Percentiles rank a stretch among this genome's conserved stretches.
These are phyloP conservation scores for Paraphoma chrysanthemicola DNA, from an alignment of 2,329 filamentous ascomycete species.

Conservation along the genomic window DNA sequence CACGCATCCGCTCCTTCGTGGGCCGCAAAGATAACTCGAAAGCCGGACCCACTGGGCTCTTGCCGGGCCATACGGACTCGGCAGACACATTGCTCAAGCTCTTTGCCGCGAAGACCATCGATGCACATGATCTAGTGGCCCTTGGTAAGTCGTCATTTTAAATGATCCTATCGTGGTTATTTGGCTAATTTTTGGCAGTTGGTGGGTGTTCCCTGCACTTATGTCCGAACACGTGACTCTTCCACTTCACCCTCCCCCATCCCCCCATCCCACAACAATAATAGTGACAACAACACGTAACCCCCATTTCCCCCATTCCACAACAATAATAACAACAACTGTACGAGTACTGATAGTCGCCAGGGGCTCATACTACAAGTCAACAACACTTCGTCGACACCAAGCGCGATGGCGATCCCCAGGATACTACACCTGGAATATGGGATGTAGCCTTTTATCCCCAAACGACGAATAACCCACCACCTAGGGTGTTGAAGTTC, in stretches of 20 bases:
- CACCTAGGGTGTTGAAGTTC: conserved; percentile 46
- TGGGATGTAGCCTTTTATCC: conserved; percentile 49
- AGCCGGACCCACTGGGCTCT: conserved; percentile 41
- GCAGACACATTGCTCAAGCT: conserved; percentile 45
- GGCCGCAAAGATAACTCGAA: conserved; percentile 47
- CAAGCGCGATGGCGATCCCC: conserved; percentile 40
- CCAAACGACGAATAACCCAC: conserved; percentile 36
- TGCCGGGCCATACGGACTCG: conserved; percentile 42
- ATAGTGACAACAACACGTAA: no score
- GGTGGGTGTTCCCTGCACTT: no score
- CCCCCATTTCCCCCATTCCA: no score
- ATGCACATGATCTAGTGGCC: conserved; percentile 45
- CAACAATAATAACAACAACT: no score
- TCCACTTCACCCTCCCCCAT: no score
- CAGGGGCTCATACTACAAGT: conserved; percentile 46
- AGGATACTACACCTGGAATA: conserved; percentile 46
- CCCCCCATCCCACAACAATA: no score
- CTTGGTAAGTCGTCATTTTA: conserved; percentile 21
- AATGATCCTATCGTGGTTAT: no score
- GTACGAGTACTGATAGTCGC: no score
- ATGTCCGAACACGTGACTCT: no score
- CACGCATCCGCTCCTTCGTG: conserved; percentile 46
- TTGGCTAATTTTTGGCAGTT: no score
- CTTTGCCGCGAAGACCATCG: conserved; percentile 49
- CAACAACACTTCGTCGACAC: conserved; percentile 48